Base-by-base conservation (phyloP, 108 stramenopile genomes). In the Skeletonema potamos region DNA sequence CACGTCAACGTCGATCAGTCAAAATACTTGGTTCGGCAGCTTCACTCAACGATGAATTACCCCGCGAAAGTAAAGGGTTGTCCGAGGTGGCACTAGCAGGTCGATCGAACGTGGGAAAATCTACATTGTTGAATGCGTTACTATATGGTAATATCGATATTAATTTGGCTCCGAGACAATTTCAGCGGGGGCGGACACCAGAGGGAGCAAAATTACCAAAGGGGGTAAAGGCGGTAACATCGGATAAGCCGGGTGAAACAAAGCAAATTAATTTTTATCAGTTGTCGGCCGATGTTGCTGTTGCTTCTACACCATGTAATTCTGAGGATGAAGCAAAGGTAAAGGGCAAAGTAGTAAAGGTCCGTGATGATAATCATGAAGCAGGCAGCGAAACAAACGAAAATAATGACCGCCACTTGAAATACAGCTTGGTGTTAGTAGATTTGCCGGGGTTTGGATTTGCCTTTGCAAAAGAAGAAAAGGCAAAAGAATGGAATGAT, bases 371-470 rank as follows among this genome's bases (percentile, higher is more conserved):
- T 24, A 10, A 41, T 41, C 1, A 5, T 24, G 48, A 22, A 51
- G 22, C 48, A 22, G 17, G 2, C 8, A 18, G 22, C 1, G 22
- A 24, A 17, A 51, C 17, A n/a, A 18, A 51, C 1, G 22, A 24
- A 17, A 51, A 34, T 4, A 34, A 0, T 51, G 48, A 51, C 18
- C 48, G 22, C 6, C 48, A 51, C 48, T 22, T 51, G 48, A 51
- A 51, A 51, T 51, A 51, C 22, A 51, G 84, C 6, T 59, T 93
- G 60, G 33, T 83, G 12, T 60, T 93, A 54, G 89, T 88, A 10
- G 90, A 93, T 73, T 75, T 93, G 34, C 92, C 89, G 4, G 92
- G 92, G 37, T 93, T 89, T 85, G 92, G 92, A 15, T 93, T 93
- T 85, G 87, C 89, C n/a, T 91, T 79, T 81, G 89, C 87, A 9